Evolutionary conservation across 495 filamentous ascomycete species (phyloP).

Genomic region (Parmelia sp.): DNA sequence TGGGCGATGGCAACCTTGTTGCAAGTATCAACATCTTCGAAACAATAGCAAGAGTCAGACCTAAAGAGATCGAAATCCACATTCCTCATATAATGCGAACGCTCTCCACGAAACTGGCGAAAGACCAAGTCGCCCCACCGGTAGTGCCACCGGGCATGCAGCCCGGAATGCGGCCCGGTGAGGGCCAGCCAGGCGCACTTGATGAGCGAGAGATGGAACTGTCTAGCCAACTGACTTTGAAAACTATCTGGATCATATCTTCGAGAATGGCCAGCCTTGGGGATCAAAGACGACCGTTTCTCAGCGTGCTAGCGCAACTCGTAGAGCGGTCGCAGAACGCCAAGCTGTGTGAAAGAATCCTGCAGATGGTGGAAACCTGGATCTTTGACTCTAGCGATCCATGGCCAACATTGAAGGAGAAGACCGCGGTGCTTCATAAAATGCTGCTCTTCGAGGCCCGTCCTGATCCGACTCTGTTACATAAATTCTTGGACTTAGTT

Average conservation of each 20-base stretch:
- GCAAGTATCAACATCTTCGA: slow-evolving; percentile 87
- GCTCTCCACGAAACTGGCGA: slow-evolving; percentile 82
- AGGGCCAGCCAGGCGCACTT: slow-evolving; percentile 40
- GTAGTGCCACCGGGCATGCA: slow-evolving; percentile 41
- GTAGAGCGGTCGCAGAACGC: slow-evolving; percentile 89
- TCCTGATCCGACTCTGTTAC: slow-evolving; percentile 71
- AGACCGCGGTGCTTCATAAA: slow-evolving; percentile 92
- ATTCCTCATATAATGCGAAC: slow-evolving; percentile 87
- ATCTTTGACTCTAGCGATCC: slow-evolving; percentile 88
- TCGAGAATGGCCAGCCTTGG: slow-evolving; percentile 89
- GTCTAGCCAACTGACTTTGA: slow-evolving; percentile 80
- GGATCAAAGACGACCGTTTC: slow-evolving; percentile 83
- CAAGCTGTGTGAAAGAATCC: slow-evolving; percentile 78
- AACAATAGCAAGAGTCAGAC: slow-evolving; percentile 77
- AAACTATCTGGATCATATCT: slow-evolving; percentile 85
- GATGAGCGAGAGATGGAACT: slow-evolving; percentile 74
- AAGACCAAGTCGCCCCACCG: slow-evolving; percentile 83
- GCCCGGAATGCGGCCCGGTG: slow-evolving; percentile 30
- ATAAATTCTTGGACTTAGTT: slow-evolving; percentile 88
- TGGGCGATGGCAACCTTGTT: slow-evolving; percentile 70
- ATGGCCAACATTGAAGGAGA: slow-evolving; percentile 95
- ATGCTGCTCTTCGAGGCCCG: slow-evolving; percentile 93
- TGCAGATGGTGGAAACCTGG: slow-evolving; percentile 93
- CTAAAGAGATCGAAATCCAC: slow-evolving; percentile 80
- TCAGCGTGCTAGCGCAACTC: slow-evolving; percentile 87